phyloP scores from a whole-genome alignment of 2,329 filamentous ascomycete species.

The Dendrostoma leiphaemia region DNA sequence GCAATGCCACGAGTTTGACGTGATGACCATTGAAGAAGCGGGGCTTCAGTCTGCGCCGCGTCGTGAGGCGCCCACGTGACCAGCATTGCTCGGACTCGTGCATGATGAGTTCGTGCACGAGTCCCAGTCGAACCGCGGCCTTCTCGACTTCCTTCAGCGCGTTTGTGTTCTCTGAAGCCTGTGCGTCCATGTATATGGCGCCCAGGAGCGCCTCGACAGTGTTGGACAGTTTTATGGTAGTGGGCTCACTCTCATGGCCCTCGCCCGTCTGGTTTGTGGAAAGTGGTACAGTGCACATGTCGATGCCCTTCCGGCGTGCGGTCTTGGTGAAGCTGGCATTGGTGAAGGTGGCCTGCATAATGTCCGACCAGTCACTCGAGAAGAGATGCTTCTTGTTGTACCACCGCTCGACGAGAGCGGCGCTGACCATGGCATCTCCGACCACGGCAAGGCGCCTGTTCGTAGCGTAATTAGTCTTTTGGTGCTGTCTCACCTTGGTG shows the following conservation, averaged over 20 bases:
- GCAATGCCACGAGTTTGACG: not conserved
- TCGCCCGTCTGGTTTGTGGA: not conserved
- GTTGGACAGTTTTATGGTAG: not conserved
- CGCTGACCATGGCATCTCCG: not conserved
- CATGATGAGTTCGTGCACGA: not conserved
- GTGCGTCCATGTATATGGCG: constrained; percentile 11
- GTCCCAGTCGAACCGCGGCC: not conserved
- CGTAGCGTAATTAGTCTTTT: not conserved
- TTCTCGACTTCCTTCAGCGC: not conserved
- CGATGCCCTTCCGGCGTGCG: constrained; percentile 1
- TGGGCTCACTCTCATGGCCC: not conserved
- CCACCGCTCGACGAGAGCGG: not conserved
- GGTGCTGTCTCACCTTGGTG: not conserved
- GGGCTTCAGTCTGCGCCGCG: not conserved
- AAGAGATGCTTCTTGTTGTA: not conserved
- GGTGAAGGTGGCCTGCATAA: not conserved
- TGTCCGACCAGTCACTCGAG: not conserved
- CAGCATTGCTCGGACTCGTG: not conserved
- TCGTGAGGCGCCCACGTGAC: not conserved
- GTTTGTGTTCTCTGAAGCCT: not conserved
- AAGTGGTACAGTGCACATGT: constrained; percentile 2
- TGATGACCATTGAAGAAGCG: constrained; percentile 10
- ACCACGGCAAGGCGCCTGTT: constrained; percentile 13
- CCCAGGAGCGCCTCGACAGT: constrained; percentile 13
- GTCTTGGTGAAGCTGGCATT: not conserved